A percentile compares a stretch with the other conserved stretches of the same genome.
Conservation (phyloP, 495 filamentous ascomycete species). For the Podospora fimiseda region DNA sequence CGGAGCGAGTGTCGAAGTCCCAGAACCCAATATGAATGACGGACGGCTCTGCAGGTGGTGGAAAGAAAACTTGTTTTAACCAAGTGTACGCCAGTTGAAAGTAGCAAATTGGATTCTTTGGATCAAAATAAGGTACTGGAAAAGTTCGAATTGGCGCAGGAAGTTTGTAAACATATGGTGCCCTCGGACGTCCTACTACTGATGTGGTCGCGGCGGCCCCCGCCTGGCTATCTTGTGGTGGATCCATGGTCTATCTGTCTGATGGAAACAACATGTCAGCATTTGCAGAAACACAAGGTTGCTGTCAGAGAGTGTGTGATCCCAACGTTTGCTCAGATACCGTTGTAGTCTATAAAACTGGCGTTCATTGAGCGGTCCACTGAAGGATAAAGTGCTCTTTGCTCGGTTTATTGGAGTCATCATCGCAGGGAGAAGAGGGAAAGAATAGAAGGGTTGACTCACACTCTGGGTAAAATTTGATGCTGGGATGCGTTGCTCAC, state of each 20-base stretch:
- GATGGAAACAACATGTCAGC: not conserved
- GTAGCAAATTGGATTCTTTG: slow-evolving; percentile 85
- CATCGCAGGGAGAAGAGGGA: slow-evolving; percentile 35
- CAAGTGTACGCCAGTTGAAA: slow-evolving; percentile 71
- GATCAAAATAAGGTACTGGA: slow-evolving; percentile 79
- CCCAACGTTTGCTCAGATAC: slow-evolving; percentile 68
- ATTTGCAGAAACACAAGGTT: not conserved
- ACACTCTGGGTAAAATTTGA: slow-evolving; percentile 20
- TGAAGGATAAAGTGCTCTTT: slow-evolving; percentile 60
- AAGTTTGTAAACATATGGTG: slow-evolving; percentile 64
- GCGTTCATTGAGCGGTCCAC: slow-evolving; percentile 40
- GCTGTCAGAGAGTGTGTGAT: not conserved
- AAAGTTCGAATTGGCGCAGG: slow-evolving; percentile 72
- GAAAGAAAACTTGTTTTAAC: slow-evolving; percentile 62
- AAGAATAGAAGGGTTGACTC: slow-evolving; percentile 9
- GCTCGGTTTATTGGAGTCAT: slow-evolving; percentile 54
- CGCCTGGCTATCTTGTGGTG: not conserved
- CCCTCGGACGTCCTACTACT: slow-evolving; percentile 18
- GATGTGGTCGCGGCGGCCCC: slow-evolving; percentile 15
- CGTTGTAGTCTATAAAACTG: slow-evolving; percentile 93
- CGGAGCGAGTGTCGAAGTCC: slow-evolving; percentile 68
- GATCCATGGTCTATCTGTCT: not conserved
- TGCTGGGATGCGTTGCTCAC: slow-evolving; percentile 15
- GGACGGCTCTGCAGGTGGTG: slow-evolving; percentile 59
- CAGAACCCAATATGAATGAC: slow-evolving; percentile 65